Conservation (phyloP, 345 rosid species). For the Moringa oleifera region DNA sequence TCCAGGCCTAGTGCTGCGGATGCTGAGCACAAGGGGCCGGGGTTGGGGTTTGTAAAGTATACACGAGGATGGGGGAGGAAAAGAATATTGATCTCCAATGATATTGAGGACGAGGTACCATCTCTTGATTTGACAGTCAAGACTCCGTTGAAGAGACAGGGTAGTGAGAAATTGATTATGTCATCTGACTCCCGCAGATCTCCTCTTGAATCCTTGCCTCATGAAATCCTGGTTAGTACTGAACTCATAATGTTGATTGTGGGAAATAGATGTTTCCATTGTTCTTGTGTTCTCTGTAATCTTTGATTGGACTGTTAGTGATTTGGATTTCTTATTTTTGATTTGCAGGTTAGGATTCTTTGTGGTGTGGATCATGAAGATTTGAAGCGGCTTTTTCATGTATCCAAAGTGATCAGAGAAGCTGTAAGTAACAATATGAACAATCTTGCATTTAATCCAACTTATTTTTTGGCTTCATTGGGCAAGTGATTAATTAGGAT, state of each 20-base stretch:
- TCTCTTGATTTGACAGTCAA: slow-evolving; percentile 16
- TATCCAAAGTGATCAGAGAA: slow-evolving; percentile 63
- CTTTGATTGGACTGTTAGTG: slow-evolving; percentile 2
- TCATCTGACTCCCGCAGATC: slow-evolving; percentile 27
- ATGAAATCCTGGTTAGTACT: slow-evolving; percentile 60
- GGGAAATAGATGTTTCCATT: not conserved
- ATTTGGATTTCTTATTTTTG: not conserved
- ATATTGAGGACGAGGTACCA: slow-evolving; percentile 6
- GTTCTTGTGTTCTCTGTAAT: not conserved
- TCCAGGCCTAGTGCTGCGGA: slow-evolving; percentile 14
- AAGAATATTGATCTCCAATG: slow-evolving; percentile 46
- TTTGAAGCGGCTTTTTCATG: slow-evolving; percentile 51
- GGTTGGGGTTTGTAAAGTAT: slow-evolving; percentile 41
- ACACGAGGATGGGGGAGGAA: slow-evolving; percentile 67
- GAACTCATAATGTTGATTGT: not conserved
- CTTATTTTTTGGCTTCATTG: not conserved
- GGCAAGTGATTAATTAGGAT: not conserved
- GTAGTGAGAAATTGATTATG: slow-evolving; percentile 25
- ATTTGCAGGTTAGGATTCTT: slow-evolving; percentile 52
- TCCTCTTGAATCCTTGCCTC: slow-evolving; percentile 63
- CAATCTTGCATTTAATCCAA: not conserved
- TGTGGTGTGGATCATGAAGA: slow-evolving; percentile 71
- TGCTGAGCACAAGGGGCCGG: slow-evolving; percentile 28
- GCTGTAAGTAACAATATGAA: slow-evolving; percentile 44
- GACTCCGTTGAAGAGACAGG: slow-evolving; percentile 52